These are phyloP conservation scores for Sporothrix schenckii DNA, from an alignment of 2,329 filamentous ascomycete species.

Conservation along the genomic window DNA sequence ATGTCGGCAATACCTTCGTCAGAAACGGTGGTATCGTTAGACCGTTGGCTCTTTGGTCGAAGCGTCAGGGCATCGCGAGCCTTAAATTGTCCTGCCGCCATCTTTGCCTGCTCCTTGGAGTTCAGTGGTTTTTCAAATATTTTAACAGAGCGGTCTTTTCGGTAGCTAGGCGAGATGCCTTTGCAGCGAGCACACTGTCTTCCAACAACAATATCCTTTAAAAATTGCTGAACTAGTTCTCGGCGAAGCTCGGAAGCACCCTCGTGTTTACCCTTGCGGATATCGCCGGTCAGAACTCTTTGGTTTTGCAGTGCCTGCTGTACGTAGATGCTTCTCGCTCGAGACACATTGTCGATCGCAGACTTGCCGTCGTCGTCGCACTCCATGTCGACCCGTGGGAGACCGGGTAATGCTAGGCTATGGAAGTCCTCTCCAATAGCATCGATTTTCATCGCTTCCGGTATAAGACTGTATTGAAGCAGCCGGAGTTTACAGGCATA, in stretches of 20 bases:
- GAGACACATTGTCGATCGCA: slow-evolving; percentile 56
- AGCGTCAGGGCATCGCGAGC: slow-evolving; percentile 70
- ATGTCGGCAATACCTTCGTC: slow-evolving; percentile 75
- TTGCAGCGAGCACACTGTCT: slow-evolving; percentile 69
- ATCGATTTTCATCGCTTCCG: slow-evolving; percentile 65
- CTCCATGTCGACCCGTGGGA: slow-evolving; percentile 54
- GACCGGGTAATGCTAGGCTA: slow-evolving; percentile 47
- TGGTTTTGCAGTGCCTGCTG: slow-evolving; percentile 68
- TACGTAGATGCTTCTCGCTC: slow-evolving; percentile 68
- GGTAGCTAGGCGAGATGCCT: slow-evolving; percentile 77
- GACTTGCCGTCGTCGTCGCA: slow-evolving; percentile 66
- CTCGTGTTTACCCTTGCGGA: slow-evolving; percentile 74
- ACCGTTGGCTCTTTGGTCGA: slow-evolving; percentile 42
- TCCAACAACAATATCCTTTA: slow-evolving; percentile 69
- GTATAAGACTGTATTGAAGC: slow-evolving; percentile 78
- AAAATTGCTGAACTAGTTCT: slow-evolving; percentile 77
- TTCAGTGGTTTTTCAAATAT: slow-evolving; percentile 84
- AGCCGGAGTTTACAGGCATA: slow-evolving; percentile 84
- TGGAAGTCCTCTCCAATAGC: slow-evolving; percentile 53
- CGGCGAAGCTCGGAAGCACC: slow-evolving; percentile 76
- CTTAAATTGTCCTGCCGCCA: slow-evolving; percentile 70
- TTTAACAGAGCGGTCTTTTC: slow-evolving; percentile 89
- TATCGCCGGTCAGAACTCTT: slow-evolving; percentile 52
- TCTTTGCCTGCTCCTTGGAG: slow-evolving; percentile 74
- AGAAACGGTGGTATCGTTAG: slow-evolving; percentile 48